Evolutionary conservation across 768 basidiomycete genomes (phyloP).

Genomic region (Kwoniella newhampshirensis): DNA sequence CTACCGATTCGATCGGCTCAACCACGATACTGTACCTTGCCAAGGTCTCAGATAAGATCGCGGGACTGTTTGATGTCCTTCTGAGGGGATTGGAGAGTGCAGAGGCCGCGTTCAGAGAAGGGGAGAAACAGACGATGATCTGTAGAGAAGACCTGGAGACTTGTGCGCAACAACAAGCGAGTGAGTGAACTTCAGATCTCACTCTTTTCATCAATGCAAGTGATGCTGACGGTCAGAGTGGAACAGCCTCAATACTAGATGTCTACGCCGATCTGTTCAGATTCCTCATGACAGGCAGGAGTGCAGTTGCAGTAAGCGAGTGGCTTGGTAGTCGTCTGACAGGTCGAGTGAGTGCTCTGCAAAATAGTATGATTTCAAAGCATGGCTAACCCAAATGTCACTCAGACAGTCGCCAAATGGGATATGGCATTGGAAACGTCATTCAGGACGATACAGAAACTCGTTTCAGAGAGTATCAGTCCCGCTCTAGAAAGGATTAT

Average conservation of each 20-base stretch:
- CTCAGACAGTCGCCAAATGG: constrained; percentile 44
- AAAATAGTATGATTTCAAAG: no score
- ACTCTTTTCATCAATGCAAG: background rate
- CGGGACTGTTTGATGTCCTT: constrained; percentile 21
- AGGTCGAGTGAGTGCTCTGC: constrained; percentile 24
- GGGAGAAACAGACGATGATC: constrained; percentile 42
- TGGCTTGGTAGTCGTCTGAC: constrained; percentile 46
- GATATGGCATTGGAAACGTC: constrained; percentile 25
- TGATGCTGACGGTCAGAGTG: background rate
- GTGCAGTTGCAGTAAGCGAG: constrained; percentile 33
- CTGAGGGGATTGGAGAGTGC: constrained; percentile 36
- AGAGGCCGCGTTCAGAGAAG: constrained; percentile 30
- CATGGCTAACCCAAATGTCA: background rate
- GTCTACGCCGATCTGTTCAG: constrained; percentile 43
- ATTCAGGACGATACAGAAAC: constrained; percentile 27
- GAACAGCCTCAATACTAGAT: constrained; percentile 27
- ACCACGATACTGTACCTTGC: constrained; percentile 11
- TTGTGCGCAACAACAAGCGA: constrained; percentile 40
- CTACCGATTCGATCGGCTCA: background rate
- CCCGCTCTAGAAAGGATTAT: constrained; percentile 36
- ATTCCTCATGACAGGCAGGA: constrained; percentile 40
- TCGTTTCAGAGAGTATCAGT: constrained; percentile 32
- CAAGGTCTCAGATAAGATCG: constrained; percentile 25
- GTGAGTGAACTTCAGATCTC: constrained; percentile 24
- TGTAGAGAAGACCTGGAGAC: constrained; percentile 46